Conservation (phyloP, 129 eudicot genomes). For the Lactuca saligna region DNA sequence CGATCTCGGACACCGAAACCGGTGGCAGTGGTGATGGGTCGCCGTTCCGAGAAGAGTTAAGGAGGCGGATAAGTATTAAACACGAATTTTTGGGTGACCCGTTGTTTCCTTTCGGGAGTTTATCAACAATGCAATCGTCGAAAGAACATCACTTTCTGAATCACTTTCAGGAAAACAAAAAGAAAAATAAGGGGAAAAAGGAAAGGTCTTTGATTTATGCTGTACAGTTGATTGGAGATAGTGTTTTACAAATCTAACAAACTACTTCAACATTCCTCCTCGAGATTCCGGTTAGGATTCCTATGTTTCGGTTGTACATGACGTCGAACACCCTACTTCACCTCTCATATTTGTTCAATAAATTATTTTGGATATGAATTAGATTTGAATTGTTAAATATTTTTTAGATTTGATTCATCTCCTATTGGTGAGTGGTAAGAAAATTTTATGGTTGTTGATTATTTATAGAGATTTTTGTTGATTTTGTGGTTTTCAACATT, state of each 20-base stretch:
- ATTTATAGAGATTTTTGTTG: no score
- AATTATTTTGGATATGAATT: no score
- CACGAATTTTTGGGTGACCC: slow-evolving; percentile 12
- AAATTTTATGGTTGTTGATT: no score
- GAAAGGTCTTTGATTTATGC: slow-evolving; percentile 37
- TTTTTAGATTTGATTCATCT: no score
- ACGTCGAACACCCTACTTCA: slow-evolving; percentile 16
- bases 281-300: slow-evolving; percentile 41
- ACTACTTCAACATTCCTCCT: slow-evolving; percentile 41
- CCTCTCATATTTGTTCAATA: no score
- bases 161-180: slow-evolving; percentile 13
- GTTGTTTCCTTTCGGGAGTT: slow-evolving; percentile 37
- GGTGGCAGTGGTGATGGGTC: not conserved
- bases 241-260: slow-evolving; percentile 46
- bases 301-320: slow-evolving; percentile 9
- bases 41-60: slow-evolving; percentile 30
- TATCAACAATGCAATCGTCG: slow-evolving; percentile 28
- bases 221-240: slow-evolving; percentile 45
- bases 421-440: no score
- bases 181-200: slow-evolving; percentile 15
- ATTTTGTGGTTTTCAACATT: no score
- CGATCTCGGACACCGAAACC: slow-evolving; percentile 20
- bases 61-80: slow-evolving; percentile 36
- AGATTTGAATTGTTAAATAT: no score
- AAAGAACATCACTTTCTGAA: slow-evolving; percentile 34